Percentiles rank a stretch among this genome's conserved stretches.
phyloP scores from a whole-genome alignment of 192 early-diverging fungal species.

The Linderina pennispora region DNA sequence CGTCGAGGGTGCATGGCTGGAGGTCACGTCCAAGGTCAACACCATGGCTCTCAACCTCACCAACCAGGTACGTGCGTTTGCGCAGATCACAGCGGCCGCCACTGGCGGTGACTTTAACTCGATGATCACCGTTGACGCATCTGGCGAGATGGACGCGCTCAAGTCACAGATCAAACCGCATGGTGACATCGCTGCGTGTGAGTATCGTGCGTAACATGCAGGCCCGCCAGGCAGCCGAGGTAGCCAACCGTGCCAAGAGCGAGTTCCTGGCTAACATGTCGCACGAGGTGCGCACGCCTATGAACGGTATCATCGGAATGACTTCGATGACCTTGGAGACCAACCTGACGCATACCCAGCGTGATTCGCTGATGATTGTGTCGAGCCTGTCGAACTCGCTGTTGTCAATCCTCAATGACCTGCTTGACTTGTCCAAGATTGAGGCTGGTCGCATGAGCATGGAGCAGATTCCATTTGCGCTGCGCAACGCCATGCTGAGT shows the following conservation, averaged over 20 bases:
- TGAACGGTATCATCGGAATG: constrained; percentile 80
- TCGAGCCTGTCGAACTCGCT: constrained; percentile 64
- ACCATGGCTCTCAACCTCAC: constrained; percentile 69
- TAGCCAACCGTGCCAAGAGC: constrained; percentile 73
- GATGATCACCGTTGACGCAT: constrained; percentile 71
- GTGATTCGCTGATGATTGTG: constrained; percentile 76
- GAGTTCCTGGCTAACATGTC: constrained; percentile 76
- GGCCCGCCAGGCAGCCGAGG: constrained; percentile 73
- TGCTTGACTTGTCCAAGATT: constrained; percentile 81
- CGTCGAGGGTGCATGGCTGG: constrained; percentile 73
- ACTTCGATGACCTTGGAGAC: constrained; percentile 68
- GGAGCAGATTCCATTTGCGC: constrained; percentile 63
- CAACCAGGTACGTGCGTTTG: constrained; percentile 77
- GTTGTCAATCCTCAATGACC: constrained; percentile 73
- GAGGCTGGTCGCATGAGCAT: constrained; percentile 80
- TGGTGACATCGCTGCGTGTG: constrained; percentile 70
- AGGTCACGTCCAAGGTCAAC: constrained; percentile 69
- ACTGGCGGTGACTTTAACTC: constrained; percentile 65
- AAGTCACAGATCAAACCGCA: constrained; percentile 82
- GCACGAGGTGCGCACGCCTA: constrained; percentile 79
- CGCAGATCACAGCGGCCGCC: constrained; percentile 66
- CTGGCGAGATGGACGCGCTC: constrained; percentile 80
- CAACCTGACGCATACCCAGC: constrained; percentile 71
- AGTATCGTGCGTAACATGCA: constrained; percentile 72
- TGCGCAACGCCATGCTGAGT: constrained; percentile 55